Evolutionary conservation across 164 flowering plant species (phyloP), one percentile per base, ranked within the genome.

Genomic region (Piper longum): DNA sequence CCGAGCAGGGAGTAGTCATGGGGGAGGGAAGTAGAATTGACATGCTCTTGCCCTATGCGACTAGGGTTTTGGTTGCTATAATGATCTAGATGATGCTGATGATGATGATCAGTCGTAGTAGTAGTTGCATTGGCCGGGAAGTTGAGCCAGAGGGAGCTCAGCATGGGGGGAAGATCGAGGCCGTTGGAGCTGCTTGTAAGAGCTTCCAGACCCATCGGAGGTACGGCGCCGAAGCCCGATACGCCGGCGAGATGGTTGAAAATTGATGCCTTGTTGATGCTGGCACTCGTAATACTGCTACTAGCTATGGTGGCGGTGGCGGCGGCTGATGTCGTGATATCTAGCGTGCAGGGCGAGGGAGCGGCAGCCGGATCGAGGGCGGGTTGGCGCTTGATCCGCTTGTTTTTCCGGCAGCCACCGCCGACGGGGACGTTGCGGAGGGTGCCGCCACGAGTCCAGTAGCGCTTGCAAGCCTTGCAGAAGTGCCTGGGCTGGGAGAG

Each of bases 391-490:
- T 77, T 88, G 51, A 83, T 67, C 40, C 89, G 79, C 75, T 83
- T 88, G 79, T 83, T 84, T 66, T 82, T 85, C 56, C 96, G 45
- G 65, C 83, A 86, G 0, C 91, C 91, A 1, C 96, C 96, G 11
- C 96, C 96, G 0, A 88, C 89, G 2, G 89, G 96, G 41, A 88
- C 96, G 62, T 88, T 88, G 44, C 96, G 74, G 2, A 88, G 71
- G 19, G 96, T 86, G 3, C 96, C 96, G 4, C 96, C 96, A 42
- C 85, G 60, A 3, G 96, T 88, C 95, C 95, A 88, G 75, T 88
- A 88, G 7, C 95, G 78, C 76, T 84, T 85, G 43, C 95, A 88
- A 18, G 87, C 89, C 68, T 84, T 88, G 79, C 96, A 88, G 69
- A 88, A 88, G 72, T 88, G 88, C 45, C 96, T 67, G 0, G 96